A percentile compares a stretch with the other conserved stretches of the same genome.
Evolutionary conservation across 257 asterid species (phyloP).

Genomic region (Capsicum baccatum): DNA sequence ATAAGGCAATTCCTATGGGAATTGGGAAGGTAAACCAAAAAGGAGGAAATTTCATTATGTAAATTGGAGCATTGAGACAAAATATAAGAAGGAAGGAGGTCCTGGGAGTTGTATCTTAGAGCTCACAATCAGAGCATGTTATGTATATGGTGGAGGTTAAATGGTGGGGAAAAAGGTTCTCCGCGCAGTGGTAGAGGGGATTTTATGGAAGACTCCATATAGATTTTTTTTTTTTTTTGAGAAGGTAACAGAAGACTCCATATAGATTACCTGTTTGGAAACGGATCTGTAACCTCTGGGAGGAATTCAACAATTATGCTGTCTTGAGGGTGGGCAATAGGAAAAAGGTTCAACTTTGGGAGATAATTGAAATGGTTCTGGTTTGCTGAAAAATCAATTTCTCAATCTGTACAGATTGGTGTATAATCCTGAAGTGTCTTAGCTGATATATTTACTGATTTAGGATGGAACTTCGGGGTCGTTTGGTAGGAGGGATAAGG

Average conservation of each 20-base stretch:
- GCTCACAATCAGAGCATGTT: not conserved
- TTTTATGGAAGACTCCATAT: not conserved
- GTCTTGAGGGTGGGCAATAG: not conserved
- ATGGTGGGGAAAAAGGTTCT: not conserved
- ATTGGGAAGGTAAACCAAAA: not conserved
- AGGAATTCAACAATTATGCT: not conserved
- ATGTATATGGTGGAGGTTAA: conserved; percentile 7
- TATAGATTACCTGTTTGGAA: not conserved
- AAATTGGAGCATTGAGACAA: conserved; percentile 1
- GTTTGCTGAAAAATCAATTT: not conserved
- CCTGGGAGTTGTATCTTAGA: not conserved
- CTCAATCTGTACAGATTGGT: not conserved
- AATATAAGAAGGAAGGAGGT: not conserved
- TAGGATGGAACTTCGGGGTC: not conserved
- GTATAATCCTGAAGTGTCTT: not conserved
- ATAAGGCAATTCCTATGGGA: not conserved
- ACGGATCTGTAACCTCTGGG: not conserved
- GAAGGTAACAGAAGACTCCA: too few relatives aligned
- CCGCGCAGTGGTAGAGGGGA: not conserved
- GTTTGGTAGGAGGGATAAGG: too few relatives aligned
- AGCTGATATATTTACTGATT: not conserved
- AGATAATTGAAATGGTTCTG: not conserved
- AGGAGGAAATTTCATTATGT: not conserved
- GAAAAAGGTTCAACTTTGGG: not conserved
- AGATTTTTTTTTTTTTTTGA: too few relatives aligned